Conservation (phyloP, 148 eudicot genomes). For the Linanthus parryae region DNA sequence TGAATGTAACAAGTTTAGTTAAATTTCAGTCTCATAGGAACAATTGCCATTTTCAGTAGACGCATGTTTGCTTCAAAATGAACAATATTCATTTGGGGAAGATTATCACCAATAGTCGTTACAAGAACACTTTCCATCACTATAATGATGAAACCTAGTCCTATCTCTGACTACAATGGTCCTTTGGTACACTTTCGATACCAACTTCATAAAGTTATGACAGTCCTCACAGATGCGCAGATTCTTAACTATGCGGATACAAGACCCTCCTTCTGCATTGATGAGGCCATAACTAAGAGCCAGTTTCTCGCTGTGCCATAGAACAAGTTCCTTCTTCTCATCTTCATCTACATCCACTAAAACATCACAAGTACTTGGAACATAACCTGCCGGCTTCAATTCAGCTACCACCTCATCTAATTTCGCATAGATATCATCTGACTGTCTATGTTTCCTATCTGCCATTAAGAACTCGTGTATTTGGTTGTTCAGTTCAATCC, state of each 20-base stretch:
- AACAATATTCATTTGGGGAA: too few species aligned
- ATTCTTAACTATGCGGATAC: slow-evolving; percentile 44
- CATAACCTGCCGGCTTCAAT: slow-evolving; percentile 32
- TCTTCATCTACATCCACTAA: slow-evolving; percentile 39
- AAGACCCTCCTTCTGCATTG: slow-evolving; percentile 15
- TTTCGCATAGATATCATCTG: slow-evolving; percentile 38
- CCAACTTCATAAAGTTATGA: slow-evolving; percentile 45
- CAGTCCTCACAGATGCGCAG: slow-evolving; percentile 51
- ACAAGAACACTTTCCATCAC: slow-evolving; percentile 46
- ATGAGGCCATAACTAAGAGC: slow-evolving; percentile 43
- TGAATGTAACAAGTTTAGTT: too few species aligned
- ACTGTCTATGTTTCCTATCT: slow-evolving; percentile 30
- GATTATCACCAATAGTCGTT: slow-evolving; percentile 49
- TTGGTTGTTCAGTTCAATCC: slow-evolving; percentile 30
- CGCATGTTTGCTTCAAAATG: too few species aligned
- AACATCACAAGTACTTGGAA: slow-evolving; percentile 29
- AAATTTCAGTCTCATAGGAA: too few species aligned
- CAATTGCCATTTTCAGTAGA: too few species aligned
- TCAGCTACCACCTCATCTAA: slow-evolving; percentile 38
- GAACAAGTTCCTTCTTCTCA: slow-evolving; percentile 32
- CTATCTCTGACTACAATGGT: slow-evolving; percentile 44
- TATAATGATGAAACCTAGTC: slow-evolving; percentile 44
- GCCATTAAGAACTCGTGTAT: slow-evolving; percentile 35
- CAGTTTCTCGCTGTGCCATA: slow-evolving; percentile 49
- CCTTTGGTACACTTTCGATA: slow-evolving; percentile 27